Percentiles rank a stretch among this genome's conserved stretches.
phyloP scores from a whole-genome alignment of 257 asterid species.

The Henckelia pumila region DNA sequence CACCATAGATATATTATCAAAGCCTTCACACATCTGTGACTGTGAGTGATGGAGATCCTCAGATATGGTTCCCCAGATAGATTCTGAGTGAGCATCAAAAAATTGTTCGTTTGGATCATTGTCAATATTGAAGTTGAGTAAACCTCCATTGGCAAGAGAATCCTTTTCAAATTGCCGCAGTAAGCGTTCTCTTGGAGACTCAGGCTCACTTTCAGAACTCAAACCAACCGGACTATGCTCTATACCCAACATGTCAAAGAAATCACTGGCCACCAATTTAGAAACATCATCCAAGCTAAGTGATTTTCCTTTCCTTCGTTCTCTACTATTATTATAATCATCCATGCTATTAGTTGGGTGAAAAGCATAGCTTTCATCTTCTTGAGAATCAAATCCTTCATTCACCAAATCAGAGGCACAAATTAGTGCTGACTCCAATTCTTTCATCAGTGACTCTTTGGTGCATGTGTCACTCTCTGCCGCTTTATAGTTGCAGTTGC shows the following conservation, averaged over 20 bases:
- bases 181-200: slow-evolving; percentile 83
- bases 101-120: slow-evolving; percentile 31
- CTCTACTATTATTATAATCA: slow-evolving; percentile 31
- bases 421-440: slow-evolving; percentile 61
- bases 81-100: slow-evolving; percentile 32
- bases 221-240: slow-evolving; percentile 69
- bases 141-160: slow-evolving; percentile 62
- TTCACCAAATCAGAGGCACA: slow-evolving; percentile 45
- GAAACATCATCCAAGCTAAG: slow-evolving; percentile 56
- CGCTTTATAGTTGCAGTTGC: slow-evolving; percentile 27
- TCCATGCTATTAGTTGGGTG: slow-evolving; percentile 37
- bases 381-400: slow-evolving; percentile 54
- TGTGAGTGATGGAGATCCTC: slow-evolving; percentile 34
- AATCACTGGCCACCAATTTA: slow-evolving; percentile 67
- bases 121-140: slow-evolving; percentile 57
- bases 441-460: slow-evolving; percentile 52
- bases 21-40: slow-evolving; percentile 30
- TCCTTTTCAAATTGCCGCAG: slow-evolving; percentile 90
- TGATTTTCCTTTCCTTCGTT: slow-evolving; percentile 44
- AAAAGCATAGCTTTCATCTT: slow-evolving; percentile 43
- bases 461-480: slow-evolving; percentile 32
- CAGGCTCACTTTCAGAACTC: slow-evolving; percentile 90
- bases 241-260: slow-evolving; percentile 78
- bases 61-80: slow-evolving; percentile 47
- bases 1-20: slow-evolving; percentile 33